Evolutionary conservation across 139 green algal species (phyloP).

Genomic region (Chlamydomonas sphaeroides): DNA sequence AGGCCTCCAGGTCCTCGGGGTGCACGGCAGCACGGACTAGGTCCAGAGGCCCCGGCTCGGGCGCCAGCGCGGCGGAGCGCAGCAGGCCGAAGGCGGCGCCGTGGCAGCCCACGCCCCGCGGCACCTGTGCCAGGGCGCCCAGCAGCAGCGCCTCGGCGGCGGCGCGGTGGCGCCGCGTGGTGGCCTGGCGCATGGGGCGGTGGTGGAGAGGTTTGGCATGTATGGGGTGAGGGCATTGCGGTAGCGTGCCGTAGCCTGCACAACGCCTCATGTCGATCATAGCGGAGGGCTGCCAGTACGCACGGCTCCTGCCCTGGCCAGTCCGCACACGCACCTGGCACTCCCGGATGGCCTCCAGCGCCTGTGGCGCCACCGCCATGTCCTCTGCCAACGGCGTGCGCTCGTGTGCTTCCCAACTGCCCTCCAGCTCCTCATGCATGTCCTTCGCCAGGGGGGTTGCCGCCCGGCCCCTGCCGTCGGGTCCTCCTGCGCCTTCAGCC

Average conservation of each 20-base stretch:
- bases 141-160: constrained; percentile 37
- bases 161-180: no score
- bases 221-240: no score
- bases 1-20: background rate
- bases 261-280: no score
- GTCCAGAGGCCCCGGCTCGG: constrained; percentile 23
- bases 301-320: no score
- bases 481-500: background rate
- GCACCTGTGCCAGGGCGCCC: constrained; percentile 23
- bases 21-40: constrained; percentile 28
- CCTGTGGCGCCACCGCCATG: no score
- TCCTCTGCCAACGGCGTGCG: no score
- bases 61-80: background rate
- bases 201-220: no score
- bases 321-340: no score
- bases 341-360: no score
- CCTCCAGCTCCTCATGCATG: constrained; percentile 53
- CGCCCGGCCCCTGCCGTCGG: background rate
- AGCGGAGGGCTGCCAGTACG: no score
- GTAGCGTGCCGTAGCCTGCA: no score
- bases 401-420: constrained; percentile 55
- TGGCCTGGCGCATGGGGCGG: no score
- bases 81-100: constrained; percentile 39
- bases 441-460: constrained; percentile 34
- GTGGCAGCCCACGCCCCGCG: constrained; percentile 4